These are phyloP conservation scores for Backusella sp. DNA, from an alignment of 192 early-diverging fungal genomes.

Conservation along the genomic window DNA sequence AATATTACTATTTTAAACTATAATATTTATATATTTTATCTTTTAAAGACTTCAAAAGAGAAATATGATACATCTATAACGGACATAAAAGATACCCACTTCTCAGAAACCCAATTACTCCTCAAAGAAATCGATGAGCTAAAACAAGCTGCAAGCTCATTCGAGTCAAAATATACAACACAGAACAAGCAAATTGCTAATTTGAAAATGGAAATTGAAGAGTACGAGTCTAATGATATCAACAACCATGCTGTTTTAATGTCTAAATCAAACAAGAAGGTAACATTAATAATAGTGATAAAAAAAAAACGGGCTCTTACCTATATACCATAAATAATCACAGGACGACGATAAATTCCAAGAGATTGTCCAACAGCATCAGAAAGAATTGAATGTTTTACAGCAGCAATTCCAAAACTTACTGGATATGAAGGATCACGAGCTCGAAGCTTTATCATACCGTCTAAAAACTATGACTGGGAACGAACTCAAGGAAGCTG, in stretches of 20 bases:
- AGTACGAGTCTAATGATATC: background rate
- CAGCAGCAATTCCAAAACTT: conserved; percentile 24
- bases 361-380: conserved; percentile 18
- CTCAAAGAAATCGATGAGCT: background rate
- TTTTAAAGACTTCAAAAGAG: background rate
- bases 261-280: background rate
- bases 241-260: background rate
- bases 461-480: conserved; percentile 4
- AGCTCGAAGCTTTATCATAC: conserved; percentile 18
- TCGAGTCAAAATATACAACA: background rate
- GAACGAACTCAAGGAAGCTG: background rate
- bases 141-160: background rate
- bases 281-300: background rate
- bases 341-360: background rate
- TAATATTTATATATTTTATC: background rate
- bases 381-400: conserved; percentile 24
- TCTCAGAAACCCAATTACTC: background rate
- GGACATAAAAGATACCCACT: background rate
- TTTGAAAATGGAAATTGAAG: background rate
- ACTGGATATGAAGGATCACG: conserved; percentile 26
- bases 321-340: background rate
- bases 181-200: background rate
- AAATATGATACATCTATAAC: background rate
- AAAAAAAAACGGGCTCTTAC: background rate
- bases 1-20: background rate